Percentiles rank a stretch among this genome's conserved stretches.
phyloP scores from a whole-genome alignment of 805 yeast species.

The Kuraishia ogatae region DNA sequence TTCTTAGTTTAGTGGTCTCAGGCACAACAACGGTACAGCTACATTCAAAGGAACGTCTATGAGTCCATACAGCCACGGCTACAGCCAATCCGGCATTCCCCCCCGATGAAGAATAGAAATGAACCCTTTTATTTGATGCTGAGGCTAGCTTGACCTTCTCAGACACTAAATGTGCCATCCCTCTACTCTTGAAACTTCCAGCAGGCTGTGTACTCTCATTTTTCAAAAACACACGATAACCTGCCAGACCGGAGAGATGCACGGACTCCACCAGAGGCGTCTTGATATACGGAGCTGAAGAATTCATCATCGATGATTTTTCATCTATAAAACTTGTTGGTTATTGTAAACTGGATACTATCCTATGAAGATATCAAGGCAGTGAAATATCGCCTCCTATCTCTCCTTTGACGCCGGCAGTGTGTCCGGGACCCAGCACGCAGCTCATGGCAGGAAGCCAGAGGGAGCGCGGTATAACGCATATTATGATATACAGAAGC shows the following conservation, averaged over 20 bases:
- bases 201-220: conserved; percentile 47
- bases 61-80: conserved; percentile 29
- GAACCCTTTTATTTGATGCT: conserved; percentile 19
- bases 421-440: no score
- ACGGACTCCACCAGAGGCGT: conserved; percentile 7
- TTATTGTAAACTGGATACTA: no score
- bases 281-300: conserved; percentile 2
- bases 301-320: not conserved
- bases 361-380: no score
- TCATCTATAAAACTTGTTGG: not conserved
- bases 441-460: no score
- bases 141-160: conserved; percentile 21
- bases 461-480: no score
- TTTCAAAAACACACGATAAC: conserved; percentile 18
- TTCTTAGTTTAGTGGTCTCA: conserved; percentile 31
- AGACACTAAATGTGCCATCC: conserved; percentile 40
- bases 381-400: no score
- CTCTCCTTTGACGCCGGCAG: no score
- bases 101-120: conserved; percentile 44
- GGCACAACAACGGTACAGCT: conserved; percentile 54
- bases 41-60: conserved; percentile 28
- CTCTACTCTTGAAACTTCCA: conserved; percentile 50
- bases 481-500: no score
- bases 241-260: conserved; percentile 3
- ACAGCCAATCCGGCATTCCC: conserved; percentile 53